phyloP scores from a whole-genome alignment of 345 rosid genomes.

The Syzygium oleosum region DNA sequence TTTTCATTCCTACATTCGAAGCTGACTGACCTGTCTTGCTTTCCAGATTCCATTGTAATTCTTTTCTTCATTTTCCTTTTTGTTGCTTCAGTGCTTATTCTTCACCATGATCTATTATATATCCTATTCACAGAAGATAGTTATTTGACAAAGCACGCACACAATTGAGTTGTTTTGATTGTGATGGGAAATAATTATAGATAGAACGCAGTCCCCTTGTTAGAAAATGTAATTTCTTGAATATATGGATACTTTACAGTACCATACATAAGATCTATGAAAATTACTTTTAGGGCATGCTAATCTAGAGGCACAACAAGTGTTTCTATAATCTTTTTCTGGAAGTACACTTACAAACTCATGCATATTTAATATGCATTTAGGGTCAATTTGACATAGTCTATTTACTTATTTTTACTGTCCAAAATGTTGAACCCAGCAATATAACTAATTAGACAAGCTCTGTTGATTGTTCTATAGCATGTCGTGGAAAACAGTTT shows the following conservation, averaged over 20 bases:
- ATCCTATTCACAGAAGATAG: not conserved
- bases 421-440: not conserved
- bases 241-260: not conserved
- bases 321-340: not conserved
- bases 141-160: not conserved
- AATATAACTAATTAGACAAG: not conserved
- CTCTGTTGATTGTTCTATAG: not conserved
- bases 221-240: not conserved
- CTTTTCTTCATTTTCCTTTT: not conserved
- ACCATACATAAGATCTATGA: not conserved
- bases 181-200: not conserved
- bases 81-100: not conserved
- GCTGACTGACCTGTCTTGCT: not conserved
- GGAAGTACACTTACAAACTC: not conserved
- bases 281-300: not conserved
- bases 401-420: not conserved
- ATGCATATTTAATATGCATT: not conserved
- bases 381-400: not conserved
- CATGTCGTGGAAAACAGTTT: not conserved
- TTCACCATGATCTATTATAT: not conserved
- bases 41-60: not conserved
- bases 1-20: not conserved
- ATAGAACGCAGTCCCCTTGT: not conserved
- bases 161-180: not conserved
- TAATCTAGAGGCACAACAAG: not conserved